Evolutionary conservation across 116 monocot genomes (phyloP), one percentile per base, ranked within the genome.

Genomic region (Cymodocea nodosa): DNA sequence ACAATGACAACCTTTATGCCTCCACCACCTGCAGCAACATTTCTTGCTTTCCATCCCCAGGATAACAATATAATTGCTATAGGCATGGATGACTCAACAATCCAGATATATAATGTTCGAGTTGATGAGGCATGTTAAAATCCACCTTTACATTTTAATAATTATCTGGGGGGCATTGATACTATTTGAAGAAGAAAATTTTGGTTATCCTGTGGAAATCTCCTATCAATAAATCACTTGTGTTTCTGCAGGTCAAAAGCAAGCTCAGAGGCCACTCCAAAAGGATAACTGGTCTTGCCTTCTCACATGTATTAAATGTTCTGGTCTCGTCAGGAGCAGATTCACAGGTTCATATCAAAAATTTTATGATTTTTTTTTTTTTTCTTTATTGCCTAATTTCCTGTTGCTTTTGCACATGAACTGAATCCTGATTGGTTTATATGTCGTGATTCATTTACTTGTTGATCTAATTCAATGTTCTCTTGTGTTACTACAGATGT

Each of bases 31-130:
- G 85, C 90, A 23, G 89, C 98, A 69, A 98, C 98, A 16, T 98
- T 98, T 81, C 82, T 98, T 63, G 98, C 92, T 62, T 98, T 98
- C 68, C 92, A 98, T 77, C 98, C 98, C 60, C 98, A 98, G 74
- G 98, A 98, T 72, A 98, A 98, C 40, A 98, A 98, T 69, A 98
- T 98, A 70, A 98, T 98, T 79, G 92, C 98, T 23, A 98, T 98
- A 70, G 98, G 98, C 60, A 98, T 98, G 98, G 92, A 98, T 65
- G 98, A 98, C 51, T 98, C 98, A 14, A 92, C 98, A 55, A 92
- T 98, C 60, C 98, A 98, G 53, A 98, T 98, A 30, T 30, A 30
- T 30, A 97, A 97, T 77, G 97, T 91, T 17, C 76, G 91, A 52
- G 85, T 97, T 72, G 97, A 97, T 67, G 97, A 97, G 97, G 97